Base-by-base conservation (phyloP, 352 stramenopile species). In the Phytophthora melonis region DNA sequence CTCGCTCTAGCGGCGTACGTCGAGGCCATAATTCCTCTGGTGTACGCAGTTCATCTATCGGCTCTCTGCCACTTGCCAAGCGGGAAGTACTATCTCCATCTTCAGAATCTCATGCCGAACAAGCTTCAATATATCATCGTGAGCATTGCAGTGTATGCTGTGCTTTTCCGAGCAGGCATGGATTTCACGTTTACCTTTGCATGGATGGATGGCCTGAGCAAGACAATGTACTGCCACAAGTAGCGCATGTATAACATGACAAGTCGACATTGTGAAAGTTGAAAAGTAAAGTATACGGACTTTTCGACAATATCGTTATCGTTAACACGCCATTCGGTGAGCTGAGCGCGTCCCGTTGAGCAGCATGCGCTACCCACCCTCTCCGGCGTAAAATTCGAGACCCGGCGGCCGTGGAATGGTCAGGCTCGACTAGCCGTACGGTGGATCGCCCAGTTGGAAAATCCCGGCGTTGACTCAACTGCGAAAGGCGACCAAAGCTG, bases 341-440 rank as follows among this genome's bases (percentile, higher is more conserved):
- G 36, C 11, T 14, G 13, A 45, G 39, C 39, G 16, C 39, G 39
- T 45, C 13, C 13, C 4, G 13, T 45, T 41, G 25, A 61, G 21
- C 57, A 67, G 62, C 58, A 72, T 23, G 5, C 39, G 11, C 13
- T 19, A 18, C 67, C 55, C 21, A 58, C 14, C 45, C 66, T 66
- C 63, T 19, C 56, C 41, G 14, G 16, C 9, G n/a, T 41, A 75
- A 71, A 63, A 30, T 71, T 66, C 56, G 13, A 39, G 27, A 30
- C 27, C 27, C 27, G 27, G 27, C 27, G 27, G 27, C 27, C 27
- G 27, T 47, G 64, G 30, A 45, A 49, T 34, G 34, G 14, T 34
- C 34, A 47, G 25, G 32, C 23, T 64, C 61, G 61, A 74, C 60
- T 70, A 69, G 59, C 60, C 41, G 52, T 64, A 74, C 67, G 59